Base-by-base conservation (phyloP, 2,329 filamentous ascomycete species). In the Calonectria multiphialidica region DNA sequence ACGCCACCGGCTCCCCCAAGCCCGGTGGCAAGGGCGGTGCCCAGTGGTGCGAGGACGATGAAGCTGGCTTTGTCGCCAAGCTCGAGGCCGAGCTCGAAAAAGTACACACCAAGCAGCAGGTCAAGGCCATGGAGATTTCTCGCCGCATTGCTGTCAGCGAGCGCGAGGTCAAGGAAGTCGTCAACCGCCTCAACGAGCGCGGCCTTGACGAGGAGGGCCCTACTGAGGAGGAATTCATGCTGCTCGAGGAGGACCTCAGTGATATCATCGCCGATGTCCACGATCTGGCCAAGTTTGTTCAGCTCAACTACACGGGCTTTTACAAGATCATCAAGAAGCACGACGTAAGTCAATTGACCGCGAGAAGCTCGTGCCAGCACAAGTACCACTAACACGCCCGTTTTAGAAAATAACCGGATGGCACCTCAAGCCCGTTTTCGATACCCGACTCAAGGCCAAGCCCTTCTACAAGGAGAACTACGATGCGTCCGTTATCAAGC, bases 251-350 rank as follows among this genome's bases (percentile, higher is more conserved):
- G 82, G 95, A 98, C 80, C 86, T 99, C 80, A 98, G 95, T 85
- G 97, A 99, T 83, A 96, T 99, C 81, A 99, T 99, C 82, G 97
- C 97, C 78, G 96, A 99, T 81, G 97, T 99, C 25, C 96, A 99
- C 84, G 97, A 99, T 81, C 89, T 99, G 72, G 96, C 97, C 83
- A 98, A 98, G 86, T 99, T 98, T 83, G 97, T 98, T 8, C 96
- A 98, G 86, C 87, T 99, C 82, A 99, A 99, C 86, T 99, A 99
- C 82, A 98, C 96, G 0, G 97, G 97, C 6, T 99, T 99, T 83
- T 97, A 98, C 88, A 99, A 99, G 89, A 99, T 99, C 75, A 98
- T 99, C 85, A 99, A 99, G 89, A 99, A 99, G 89, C 97, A 99
- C 84, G 97, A 98, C 86, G 94, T 96, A 84, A 78, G 93, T 74